phyloP scores from a whole-genome alignment of 2,329 filamentous ascomycete genomes.

The Aspergillus brunneoviolaceus region DNA sequence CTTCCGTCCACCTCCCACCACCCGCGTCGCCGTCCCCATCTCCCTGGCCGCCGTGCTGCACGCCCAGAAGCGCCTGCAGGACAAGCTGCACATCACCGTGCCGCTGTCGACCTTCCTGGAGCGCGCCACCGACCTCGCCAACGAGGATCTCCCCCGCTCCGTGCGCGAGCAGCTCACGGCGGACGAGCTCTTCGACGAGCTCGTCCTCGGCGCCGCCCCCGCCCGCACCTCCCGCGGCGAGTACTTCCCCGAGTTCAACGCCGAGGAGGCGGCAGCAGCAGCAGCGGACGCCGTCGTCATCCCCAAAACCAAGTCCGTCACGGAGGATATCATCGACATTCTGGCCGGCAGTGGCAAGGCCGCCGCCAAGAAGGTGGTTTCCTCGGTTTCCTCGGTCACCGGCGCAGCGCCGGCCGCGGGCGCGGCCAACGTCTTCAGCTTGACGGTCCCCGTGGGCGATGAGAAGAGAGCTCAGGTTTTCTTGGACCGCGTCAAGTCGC shows the following conservation, averaged over 20 bases:
- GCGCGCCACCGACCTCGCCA: slow-evolving; percentile 81
- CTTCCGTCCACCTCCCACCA: slow-evolving; percentile 30
- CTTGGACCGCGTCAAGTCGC: slow-evolving; percentile 79
- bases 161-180: slow-evolving; percentile 65
- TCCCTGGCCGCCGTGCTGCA: slow-evolving; percentile 76
- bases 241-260: slow-evolving; percentile 71
- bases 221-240: slow-evolving; percentile 54
- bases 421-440: slow-evolving; percentile 74
- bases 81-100: slow-evolving; percentile 74
- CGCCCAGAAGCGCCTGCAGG: slow-evolving; percentile 76
- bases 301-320: slow-evolving; percentile 16
- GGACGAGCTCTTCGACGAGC: slow-evolving; percentile 84
- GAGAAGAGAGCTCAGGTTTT: slow-evolving; percentile 79
- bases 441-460: slow-evolving; percentile 76
- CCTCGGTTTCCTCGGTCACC: slow-evolving; percentile 41
- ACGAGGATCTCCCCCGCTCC: slow-evolving; percentile 75
- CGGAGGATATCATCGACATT: slow-evolving; percentile 81
- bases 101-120: slow-evolving; percentile 84
- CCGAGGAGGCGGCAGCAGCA: slow-evolving; percentile 28
- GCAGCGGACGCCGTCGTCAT: slow-evolving; percentile 33
- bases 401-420: slow-evolving; percentile 43
- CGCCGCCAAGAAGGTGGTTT: slow-evolving; percentile 28
- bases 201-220: slow-evolving; percentile 62
- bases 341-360: slow-evolving; percentile 54
- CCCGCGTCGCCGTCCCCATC: slow-evolving; percentile 66